Percentiles rank a stretch among this genome's conserved stretches.
phyloP scores from a whole-genome alignment of 768 basidiomycete genomes.

The Boletellus sp. region DNA sequence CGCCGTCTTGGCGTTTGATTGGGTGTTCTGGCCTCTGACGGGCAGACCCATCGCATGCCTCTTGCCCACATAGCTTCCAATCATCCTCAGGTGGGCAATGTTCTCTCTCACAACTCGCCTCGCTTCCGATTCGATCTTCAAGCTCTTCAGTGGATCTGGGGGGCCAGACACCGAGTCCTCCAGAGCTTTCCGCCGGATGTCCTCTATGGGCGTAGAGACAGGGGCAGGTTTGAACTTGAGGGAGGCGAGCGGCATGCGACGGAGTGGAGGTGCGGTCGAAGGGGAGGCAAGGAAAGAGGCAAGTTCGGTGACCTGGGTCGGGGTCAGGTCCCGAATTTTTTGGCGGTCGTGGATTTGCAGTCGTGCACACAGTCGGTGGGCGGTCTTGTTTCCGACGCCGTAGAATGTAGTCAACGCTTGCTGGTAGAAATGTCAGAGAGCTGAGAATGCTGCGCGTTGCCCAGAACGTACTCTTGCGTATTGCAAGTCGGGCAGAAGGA shows the following conservation, averaged over 20 bases:
- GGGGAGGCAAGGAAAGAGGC: conserved; percentile 94
- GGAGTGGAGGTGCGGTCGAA: conserved; percentile 62
- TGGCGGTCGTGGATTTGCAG: conserved; percentile 87
- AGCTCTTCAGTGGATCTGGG: conserved; percentile 61
- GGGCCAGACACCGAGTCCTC: conserved; percentile 35
- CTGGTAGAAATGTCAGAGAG: conserved; percentile 38
- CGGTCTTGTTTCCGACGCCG: conserved; percentile 74
- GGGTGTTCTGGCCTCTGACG: conserved; percentile 92
- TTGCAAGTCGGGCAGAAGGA: conserved; percentile 73
- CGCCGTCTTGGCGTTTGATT: conserved; percentile 87
- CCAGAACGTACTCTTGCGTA: conserved; percentile 60
- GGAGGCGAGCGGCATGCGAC: conserved; percentile 63
- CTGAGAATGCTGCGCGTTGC: neutral
- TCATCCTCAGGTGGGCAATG: conserved; percentile 88
- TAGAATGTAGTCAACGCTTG: conserved; percentile 89
- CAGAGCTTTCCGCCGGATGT: conserved; percentile 25
- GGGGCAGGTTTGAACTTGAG: conserved; percentile 48
- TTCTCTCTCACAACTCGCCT: conserved; percentile 81
- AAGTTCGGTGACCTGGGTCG: conserved; percentile 85
- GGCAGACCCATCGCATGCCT: conserved; percentile 92
- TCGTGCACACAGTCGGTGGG: conserved; percentile 83
- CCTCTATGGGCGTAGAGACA: conserved; percentile 33
- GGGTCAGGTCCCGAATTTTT: conserved; percentile 76
- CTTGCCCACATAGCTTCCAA: conserved; percentile 91
- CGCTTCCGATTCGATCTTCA: conserved; percentile 88